Evolutionary conservation across 495 filamentous ascomycete species (phyloP), one percentile per base, ranked within the genome.

Genomic region (Jackrogersella minutella): DNA sequence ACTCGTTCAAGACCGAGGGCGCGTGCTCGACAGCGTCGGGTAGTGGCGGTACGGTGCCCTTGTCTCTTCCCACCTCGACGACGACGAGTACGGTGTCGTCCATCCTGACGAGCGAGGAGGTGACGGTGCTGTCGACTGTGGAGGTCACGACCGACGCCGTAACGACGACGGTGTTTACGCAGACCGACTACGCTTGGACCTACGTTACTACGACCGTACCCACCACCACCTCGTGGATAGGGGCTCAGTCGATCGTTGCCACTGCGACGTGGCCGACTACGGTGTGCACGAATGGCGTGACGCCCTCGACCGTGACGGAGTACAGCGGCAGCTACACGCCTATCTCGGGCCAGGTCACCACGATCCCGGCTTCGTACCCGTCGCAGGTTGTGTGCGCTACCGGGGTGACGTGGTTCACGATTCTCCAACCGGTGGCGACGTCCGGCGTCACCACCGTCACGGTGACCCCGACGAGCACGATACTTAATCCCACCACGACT

Each of bases 291-390:
- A 58, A 67, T 17, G 58, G 37, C 10, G 58, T 60, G 1, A 55
- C 53, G 5, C 71, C 68, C 13, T 39, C 60, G 11, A 67, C 55
- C n/a, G 65, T 72, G 26, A 72, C 71, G n/a, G 39, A 67, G 33
- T 74, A 68, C 58, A 68, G 50, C 50, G 72, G 72, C 14, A 68
- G 31, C 10, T 74, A 70, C 56, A 43, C 36, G 1, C 70, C 69
- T 0, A 22, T 66, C 13, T 26, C 69, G 9, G 66, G 70, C 9
- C 70, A 73, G 33, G 53, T 55, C 13, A 70, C 70, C 2, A 55
- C 43, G 5, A 28, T 59, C 1, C 64, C 66, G 5, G 40, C 69
- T 9, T 46, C 66, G 0, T 74, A 72, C 39, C 64, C 70, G 2
- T 57, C 66, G 0, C 37, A 59, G 22, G 70, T 69, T 5, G 2